Conservation (phyloP, 345 rosid genomes). For the Rhodomyrtus tomentosa region DNA sequence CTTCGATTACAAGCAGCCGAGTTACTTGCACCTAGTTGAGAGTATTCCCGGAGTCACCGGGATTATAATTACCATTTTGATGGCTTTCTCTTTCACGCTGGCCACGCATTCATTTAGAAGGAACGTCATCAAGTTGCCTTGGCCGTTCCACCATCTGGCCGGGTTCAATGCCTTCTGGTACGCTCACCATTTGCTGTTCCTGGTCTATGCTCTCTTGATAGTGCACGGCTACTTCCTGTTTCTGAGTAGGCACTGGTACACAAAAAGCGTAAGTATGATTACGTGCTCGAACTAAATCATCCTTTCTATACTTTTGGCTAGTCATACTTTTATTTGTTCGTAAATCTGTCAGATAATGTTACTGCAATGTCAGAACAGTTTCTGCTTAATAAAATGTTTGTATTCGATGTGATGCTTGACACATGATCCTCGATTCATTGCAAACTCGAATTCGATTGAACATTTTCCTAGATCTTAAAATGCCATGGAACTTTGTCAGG, state of each 20-base stretch:
- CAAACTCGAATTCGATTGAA: neutral
- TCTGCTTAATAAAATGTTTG: neutral
- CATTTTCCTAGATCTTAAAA: neutral
- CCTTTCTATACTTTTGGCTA: neutral
- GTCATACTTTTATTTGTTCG: neutral
- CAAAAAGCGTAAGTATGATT: slow-evolving; percentile 2
- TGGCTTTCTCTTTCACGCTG: slow-evolving; percentile 58
- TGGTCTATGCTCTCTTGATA: slow-evolving; percentile 56
- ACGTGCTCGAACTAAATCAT: neutral
- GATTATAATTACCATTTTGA: slow-evolving; percentile 38
- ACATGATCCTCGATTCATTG: neutral
- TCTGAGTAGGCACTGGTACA: slow-evolving; percentile 48
- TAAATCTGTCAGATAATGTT: neutral
- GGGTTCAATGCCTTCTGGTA: slow-evolving; percentile 98
- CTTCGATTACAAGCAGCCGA: slow-evolving; percentile 51
- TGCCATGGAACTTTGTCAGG: neutral
- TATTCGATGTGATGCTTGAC: neutral
- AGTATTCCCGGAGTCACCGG: slow-evolving; percentile 56
- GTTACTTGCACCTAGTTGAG: slow-evolving; percentile 32
- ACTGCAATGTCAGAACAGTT: neutral
- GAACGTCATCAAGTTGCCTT: slow-evolving; percentile 58
- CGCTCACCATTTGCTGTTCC: slow-evolving; percentile 71
- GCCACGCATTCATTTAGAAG: slow-evolving; percentile 60
- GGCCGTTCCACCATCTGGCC: slow-evolving; percentile 48
- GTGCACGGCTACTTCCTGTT: slow-evolving; percentile 78